Evolutionary conservation across 2,329 filamentous ascomycete species (phyloP), one percentile per base, ranked within the genome.

Genomic region (Exophiala spinifera): DNA sequence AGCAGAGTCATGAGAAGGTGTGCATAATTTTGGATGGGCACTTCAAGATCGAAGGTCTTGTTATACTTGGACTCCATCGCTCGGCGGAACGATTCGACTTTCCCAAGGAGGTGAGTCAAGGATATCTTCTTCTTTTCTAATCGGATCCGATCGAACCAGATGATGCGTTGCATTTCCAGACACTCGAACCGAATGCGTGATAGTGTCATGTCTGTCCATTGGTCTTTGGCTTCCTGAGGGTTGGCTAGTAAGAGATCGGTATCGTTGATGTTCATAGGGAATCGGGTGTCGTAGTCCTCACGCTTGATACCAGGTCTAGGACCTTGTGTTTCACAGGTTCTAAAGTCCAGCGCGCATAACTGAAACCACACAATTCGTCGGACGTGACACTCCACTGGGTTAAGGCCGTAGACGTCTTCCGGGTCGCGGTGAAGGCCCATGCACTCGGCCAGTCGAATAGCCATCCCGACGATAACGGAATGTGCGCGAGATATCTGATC

Each of bases 381-480:
- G 2, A 89, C 76, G 49, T 91, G 86, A 0, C 83, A 84, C 62
- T 91, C 87, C 2, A 89, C 72, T 0, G 87, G 79, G 2, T 78
- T 81, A 53, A 87, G 77, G 1, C 80, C 82, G 63, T 88, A 89
- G 11, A 55, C 46, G 8, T 79, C 76, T 40, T 82, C 79, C 14
- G 85, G 85, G 60, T 91, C 87, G 7, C 85, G 79, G 65, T 91
- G 85, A 15, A 91, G 72, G 1, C 86, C 86, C 84, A 90, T 89
- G 64, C 86, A 89, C 71, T 90, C 85, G 5, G 86, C 87, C 67
- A 90, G 80, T 14, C 87, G 79, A 39, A 90, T 84, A 3, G 85
- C 86, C 13, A 86, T 83, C 2, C 86, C 87, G 3, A 88, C 80
- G 1, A 90, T 75, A 3, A 87, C 85, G 3, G 86, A 88, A 68